Percentiles rank a stretch among this genome's conserved stretches.
phyloP scores from a whole-genome alignment of 805 yeast genomes.

The Ascoidea asiatica region DNA sequence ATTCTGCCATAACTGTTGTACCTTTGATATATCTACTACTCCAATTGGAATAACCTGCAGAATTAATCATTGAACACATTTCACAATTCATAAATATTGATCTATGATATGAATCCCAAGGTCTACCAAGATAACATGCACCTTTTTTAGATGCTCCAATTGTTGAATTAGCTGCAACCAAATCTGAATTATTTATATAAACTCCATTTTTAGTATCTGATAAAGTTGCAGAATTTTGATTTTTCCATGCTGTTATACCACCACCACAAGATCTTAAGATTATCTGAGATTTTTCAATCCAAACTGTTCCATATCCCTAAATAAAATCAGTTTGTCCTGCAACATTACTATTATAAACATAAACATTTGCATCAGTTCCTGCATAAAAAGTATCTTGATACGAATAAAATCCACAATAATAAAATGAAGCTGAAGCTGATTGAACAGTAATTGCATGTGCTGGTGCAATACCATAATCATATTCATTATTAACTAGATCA shows the following conservation, averaged over 20 bases:
- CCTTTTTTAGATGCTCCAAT: neutral
- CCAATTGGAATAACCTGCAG: slow-evolving; percentile 3
- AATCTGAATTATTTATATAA: slow-evolving; percentile 2
- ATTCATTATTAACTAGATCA: slow-evolving; percentile 2
- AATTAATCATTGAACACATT: slow-evolving; percentile 2
- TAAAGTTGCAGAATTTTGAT: no score
- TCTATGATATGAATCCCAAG: slow-evolving; percentile 3
- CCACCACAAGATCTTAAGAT: slow-evolving; percentile 3
- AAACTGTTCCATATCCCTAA: slow-evolving; percentile 4
- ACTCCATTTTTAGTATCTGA: slow-evolving; percentile 2
- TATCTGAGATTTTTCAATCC: slow-evolving; percentile 2
- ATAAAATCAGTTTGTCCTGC: slow-evolving; percentile 6
- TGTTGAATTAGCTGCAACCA: slow-evolving; percentile 2
- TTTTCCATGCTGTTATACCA: slow-evolving; percentile 6
- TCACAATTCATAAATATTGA: neutral
- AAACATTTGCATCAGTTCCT: slow-evolving; percentile 1
- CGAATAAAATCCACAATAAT: slow-evolving; percentile 5
- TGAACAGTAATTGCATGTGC: slow-evolving; percentile 1
- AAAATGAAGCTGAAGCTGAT: slow-evolving; percentile 1
- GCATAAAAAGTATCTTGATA: slow-evolving; percentile 4
- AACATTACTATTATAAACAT: slow-evolving; percentile 1
- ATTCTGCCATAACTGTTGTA: no score
- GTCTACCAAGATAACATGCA: slow-evolving; percentile 3
- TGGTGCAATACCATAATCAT: slow-evolving; percentile 1
- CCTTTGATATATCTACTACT: no score